Base-by-base conservation (phyloP, 2,329 filamentous ascomycete genomes). In the Juglanconis sp. region DNA sequence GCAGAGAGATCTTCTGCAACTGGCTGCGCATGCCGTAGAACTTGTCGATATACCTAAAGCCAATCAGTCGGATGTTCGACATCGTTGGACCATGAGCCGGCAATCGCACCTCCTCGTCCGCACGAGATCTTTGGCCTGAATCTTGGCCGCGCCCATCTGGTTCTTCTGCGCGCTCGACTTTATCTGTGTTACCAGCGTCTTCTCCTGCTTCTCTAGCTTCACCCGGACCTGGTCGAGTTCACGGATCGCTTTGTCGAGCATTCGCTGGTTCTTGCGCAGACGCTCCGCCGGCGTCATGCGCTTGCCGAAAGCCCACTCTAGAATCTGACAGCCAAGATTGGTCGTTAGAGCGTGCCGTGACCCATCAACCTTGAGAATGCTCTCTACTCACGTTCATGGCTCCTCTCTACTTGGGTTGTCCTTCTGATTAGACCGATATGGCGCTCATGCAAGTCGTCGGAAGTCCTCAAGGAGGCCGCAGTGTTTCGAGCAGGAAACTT, bases 301-400 rank as follows among this genome's bases (percentile, higher is more conserved):
- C 85, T 97, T 98, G 67, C 95, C 95, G 73, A 99, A 99, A 44
- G 94, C 94, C 93, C 95, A 99, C 85, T 99, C 95, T 64, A 99
- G 85, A 73, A 98, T 91, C 91, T 97, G 69, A n/a, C 34, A 42
- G 42, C 34, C 51, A 17, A 32, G 49, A 65, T 61, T 66, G 64
- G 64, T 52, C 53, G 53, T 70, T 64, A 71, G 67, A 9, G 11
- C 32, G 6, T 34, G 58, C 24, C 30, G 13, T 4, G 15, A 38
- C 17, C 13, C 32, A 5, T 50, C 13, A 17, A 32, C 31, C 15
- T 30, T 34, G 42, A 30, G 10, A 57, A 50, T 47, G 60, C 57
- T 46, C 52, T 53, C 53, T 49, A 44, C 63, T 63, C 69, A 86
- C 85, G 74, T 88, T 87, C 85, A 87, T 86, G 67, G 62, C 46